Percentiles rank a stretch among this genome's conserved stretches.
These are phyloP conservation scores for Westerdykella sp. DNA, from an alignment of 2,329 filamentous ascomycete species.

Conservation along the genomic window DNA sequence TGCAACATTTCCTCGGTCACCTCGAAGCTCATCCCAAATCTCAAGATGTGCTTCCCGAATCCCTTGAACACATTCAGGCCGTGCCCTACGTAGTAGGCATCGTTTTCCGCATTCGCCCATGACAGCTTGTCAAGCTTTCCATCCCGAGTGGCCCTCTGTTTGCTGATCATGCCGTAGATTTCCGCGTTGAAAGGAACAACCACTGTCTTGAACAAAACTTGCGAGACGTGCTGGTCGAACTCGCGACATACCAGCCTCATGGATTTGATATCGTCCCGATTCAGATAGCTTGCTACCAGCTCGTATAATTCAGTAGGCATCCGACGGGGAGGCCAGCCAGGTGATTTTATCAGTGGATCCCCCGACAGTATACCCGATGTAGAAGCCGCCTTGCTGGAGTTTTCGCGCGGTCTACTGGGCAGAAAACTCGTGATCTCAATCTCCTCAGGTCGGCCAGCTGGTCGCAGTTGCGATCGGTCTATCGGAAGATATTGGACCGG, in stretches of 20 bases:
- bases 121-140: conserved; percentile 34
- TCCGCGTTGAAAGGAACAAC: conserved; percentile 61
- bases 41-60: conserved; percentile 55
- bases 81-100: conserved; percentile 49
- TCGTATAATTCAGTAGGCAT: conserved; percentile 60
- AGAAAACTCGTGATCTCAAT: no score
- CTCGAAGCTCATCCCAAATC: conserved; percentile 63
- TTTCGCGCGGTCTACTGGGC: no score
- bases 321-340: conserved; percentile 34
- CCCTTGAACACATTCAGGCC: conserved; percentile 57
- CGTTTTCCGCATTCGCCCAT: conserved; percentile 41
- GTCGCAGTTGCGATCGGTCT: not conserved
- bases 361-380: no score
- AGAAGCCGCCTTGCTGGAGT: no score
- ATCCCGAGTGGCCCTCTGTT: conserved; percentile 29
- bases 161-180: conserved; percentile 50
- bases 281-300: conserved; percentile 50
- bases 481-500: conserved; percentile 17
- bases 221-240: conserved; percentile 53
- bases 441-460: not conserved
- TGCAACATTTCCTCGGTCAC: conserved; percentile 50
- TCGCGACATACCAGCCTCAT: conserved; percentile 58
- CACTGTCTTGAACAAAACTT: conserved; percentile 55
- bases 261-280: conserved; percentile 53
- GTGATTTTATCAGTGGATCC: not conserved